A percentile compares a stretch with the other conserved stretches of the same genome.
Conservation (phyloP, 305 asterid species). For the Solanum hybrid region DNA sequence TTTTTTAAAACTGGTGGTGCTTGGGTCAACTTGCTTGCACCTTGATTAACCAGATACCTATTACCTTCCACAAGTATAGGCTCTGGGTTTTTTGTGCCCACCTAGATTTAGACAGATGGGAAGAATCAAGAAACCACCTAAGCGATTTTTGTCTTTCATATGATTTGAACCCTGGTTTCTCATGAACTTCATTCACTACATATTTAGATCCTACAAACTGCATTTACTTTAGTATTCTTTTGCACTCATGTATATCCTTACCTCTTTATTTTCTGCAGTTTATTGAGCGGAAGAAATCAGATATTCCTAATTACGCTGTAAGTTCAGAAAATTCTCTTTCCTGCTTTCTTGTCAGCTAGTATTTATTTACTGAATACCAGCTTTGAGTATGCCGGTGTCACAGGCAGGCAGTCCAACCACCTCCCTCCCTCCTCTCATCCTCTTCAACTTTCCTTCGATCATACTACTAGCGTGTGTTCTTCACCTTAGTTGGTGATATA, state of each 20-base stretch:
- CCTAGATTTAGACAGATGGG: neutral
- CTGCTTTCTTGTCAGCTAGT: neutral
- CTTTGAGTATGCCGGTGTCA: neutral
- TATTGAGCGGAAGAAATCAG: conserved; percentile 24
- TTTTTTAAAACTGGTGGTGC: neutral
- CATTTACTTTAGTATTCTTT: neutral
- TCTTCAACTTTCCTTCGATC: neutral
- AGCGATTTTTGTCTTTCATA: neutral
- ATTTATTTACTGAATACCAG: neutral
- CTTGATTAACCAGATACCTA: neutral
- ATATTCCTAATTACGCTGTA: conserved; percentile 77
- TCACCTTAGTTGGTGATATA: neutral
- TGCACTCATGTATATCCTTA: conserved; percentile 3
- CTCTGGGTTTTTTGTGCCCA: neutral
- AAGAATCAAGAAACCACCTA: neutral
- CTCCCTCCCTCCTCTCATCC: neutral
- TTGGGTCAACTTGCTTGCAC: neutral
- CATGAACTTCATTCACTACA: neutral
- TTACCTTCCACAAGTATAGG: neutral
- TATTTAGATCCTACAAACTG: neutral
- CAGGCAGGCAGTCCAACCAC: neutral
- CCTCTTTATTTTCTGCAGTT: neutral
- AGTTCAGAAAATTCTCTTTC: conserved; percentile 22
- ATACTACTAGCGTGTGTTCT: neutral
- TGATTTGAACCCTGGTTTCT: neutral